Conservation (phyloP, 768 basidiomycete genomes). For the Podaxis sp. region DNA sequence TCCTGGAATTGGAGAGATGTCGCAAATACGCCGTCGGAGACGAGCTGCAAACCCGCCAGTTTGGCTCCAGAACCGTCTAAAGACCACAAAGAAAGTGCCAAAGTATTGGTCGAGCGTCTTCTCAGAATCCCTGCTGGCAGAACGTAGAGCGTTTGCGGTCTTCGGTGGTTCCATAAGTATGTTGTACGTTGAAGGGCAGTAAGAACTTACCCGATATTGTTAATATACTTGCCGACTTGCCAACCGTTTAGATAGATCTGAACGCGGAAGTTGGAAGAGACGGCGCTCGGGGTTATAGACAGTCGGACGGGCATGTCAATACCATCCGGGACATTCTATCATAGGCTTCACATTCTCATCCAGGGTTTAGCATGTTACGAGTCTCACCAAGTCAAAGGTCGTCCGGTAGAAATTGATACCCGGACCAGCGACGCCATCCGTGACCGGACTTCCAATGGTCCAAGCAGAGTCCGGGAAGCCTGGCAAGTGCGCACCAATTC, state of each 20-base stretch:
- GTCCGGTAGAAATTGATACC: slow-evolving; percentile 75
- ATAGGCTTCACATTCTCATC: neutral
- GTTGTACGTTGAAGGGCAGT: neutral
- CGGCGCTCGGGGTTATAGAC: slow-evolving; percentile 41
- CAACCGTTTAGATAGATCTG: slow-evolving; percentile 54
- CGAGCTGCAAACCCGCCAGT: slow-evolving; percentile 39
- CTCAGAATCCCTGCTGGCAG: slow-evolving; percentile 49
- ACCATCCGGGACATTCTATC: slow-evolving; percentile 36
- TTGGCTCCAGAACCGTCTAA: slow-evolving; percentile 42
- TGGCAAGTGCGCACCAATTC: slow-evolving; percentile 75
- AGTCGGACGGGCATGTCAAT: slow-evolving; percentile 47
- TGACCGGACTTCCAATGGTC: slow-evolving; percentile 58
- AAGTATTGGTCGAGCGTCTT: slow-evolving; percentile 41
- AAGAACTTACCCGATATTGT: slow-evolving; percentile 44
- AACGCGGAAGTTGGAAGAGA: slow-evolving; percentile 46
- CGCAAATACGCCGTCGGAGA: slow-evolving; percentile 45
- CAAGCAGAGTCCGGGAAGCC: slow-evolving; percentile 63
- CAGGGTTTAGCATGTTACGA: neutral
- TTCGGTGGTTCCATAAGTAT: slow-evolving; percentile 12
- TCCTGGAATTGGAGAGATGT: slow-evolving; percentile 40
- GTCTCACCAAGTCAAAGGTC: slow-evolving; percentile 48
- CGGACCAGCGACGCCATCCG: slow-evolving; percentile 58
- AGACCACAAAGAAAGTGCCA: slow-evolving; percentile 51
- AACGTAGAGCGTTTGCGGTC: slow-evolving; percentile 50
- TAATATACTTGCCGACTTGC: slow-evolving; percentile 54